Evolutionary conservation across 2,329 filamentous ascomycete species (phyloP), one percentile per base, ranked within the genome.

Genomic region (Ophidiomyces ophidiicola): DNA sequence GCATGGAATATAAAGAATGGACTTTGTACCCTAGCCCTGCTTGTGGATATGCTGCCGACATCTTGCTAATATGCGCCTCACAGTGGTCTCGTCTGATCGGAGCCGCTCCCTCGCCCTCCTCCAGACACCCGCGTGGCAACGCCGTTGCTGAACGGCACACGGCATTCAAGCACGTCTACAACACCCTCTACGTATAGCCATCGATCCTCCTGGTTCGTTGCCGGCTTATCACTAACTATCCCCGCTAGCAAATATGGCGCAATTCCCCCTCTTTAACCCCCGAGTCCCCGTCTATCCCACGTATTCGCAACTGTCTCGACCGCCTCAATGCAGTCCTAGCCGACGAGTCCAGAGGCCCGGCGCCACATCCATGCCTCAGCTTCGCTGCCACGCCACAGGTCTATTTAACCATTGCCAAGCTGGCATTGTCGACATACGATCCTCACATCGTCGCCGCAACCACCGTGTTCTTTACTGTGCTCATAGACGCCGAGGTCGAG

Each of bases 401-500:
- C 36, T 98, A 93, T 58, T 78, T 85, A 3, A 81, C 83, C 8
- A 79, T 96, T 47, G 82, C 83, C 46, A 86, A 93, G 63, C 86
- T 96, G 50, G 86, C 87, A 2, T 77, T 83, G 2, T 80, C 80
- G 0, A 86, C 82, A 21, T 80, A 84, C 57, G 82, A 93, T 59
- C 82, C 92, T 52, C 80, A 76, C 54, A 80, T 94, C 53, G 80
- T 96, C 50, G 78, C 80, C 48, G 82, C 88, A 54, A 82, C 83
- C 18, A 81, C 94, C 25, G 69, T 80, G 28, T 78, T 94, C 55
- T 94, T 94, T 60, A 85, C 84, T 42, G 86, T 85, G 11, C 71
- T 98, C 46, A 83, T 96, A 52, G 90, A 98, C 62, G 90, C 86
- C 58, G 90, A 96, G 60, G 87, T 94, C 62, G 90, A 94, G 56